These are phyloP conservation scores for Paradendryphiella salina DNA, from an alignment of 2,329 filamentous ascomycete genomes.

Conservation along the genomic window DNA sequence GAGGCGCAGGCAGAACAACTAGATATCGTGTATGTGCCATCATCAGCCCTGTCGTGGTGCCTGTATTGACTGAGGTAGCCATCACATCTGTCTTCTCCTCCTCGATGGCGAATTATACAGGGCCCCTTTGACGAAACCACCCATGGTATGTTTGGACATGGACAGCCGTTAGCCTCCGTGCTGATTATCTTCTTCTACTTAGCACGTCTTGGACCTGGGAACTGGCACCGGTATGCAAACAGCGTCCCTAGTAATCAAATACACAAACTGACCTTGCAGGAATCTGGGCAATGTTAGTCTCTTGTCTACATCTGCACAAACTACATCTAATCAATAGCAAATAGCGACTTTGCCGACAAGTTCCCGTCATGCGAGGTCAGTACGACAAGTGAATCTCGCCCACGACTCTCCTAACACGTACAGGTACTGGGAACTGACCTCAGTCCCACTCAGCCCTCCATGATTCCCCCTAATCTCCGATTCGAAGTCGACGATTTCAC, in stretches of 20 bases:
- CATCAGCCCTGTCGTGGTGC: background rate
- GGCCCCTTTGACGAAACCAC: constrained; percentile 28
- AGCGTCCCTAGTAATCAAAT: background rate
- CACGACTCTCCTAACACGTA: constrained; percentile 17
- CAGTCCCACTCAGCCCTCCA: constrained; percentile 46
- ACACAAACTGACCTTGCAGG: constrained; percentile 31
- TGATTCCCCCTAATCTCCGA: constrained; percentile 38
- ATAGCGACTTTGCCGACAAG: constrained; percentile 46
- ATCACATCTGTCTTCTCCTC: constrained; percentile 33
- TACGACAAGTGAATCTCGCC: background rate
- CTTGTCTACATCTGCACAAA: background rate
- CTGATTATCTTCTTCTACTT: constrained; percentile 1
- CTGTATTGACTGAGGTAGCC: constrained; percentile 19
- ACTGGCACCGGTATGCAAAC: constrained; percentile 43
- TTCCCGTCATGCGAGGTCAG: constrained; percentile 41
- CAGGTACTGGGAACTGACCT: constrained; percentile 45
- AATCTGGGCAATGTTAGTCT: constrained; percentile 47
- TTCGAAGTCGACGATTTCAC: constrained; percentile 43
- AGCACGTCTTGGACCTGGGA: constrained; percentile 48
- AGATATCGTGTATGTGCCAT: constrained; percentile 42
- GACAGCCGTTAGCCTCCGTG: background rate
- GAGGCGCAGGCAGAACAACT: constrained; percentile 45
- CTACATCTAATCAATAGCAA: constrained; percentile 1
- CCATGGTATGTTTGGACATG: constrained; percentile 17
- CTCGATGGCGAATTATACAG: constrained; percentile 30